Base-by-base conservation (phyloP, 129 eudicot genomes). In the Arctium lappa region DNA sequence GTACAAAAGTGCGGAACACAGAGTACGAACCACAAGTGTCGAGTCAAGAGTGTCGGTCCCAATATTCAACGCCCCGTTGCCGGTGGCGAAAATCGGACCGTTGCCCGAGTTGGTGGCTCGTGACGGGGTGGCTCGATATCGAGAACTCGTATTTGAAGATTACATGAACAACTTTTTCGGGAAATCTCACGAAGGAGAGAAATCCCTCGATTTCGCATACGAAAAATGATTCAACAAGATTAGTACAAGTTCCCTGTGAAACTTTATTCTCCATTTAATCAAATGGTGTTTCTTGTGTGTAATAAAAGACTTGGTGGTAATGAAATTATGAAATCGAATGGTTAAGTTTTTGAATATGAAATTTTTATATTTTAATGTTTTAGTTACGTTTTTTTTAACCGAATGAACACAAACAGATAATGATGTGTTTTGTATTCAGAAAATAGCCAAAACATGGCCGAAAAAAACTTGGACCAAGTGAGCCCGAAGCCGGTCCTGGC, bases 1-100 rank as follows among this genome's bases (percentile, higher is more conserved):
- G 82, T 89, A 89, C 87, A 85, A 85, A 76, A 89, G 92, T 29
- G 88, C 87, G 1, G 90, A 89, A 75, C 92, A 89, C 63, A 72
- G 86, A 46, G 89, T 78, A 36, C 82, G 88, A 13, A 86, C 89
- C 6, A 83, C 89, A 3, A 78, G 85, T 80, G 31, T 13, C 1
- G 77, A 84, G 72, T 83, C 89, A 53, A 80, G 92, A 76, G 89
- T 89, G 27, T 89, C 92, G 0, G 32, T 89, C 40, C 89, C 89
- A 0, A 66, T 86, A 33, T 89, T 89, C 74, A 81, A 71, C 1
- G 66, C 66, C 5, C 89, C 92, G 4, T 0, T 18, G 1, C 86
- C 86, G 4, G 2, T 15, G 7, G 80, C 62, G 66, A 89, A 77
- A 75, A 81, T 89, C 1, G 88, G 88, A 68, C 91, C 91, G 0